These are phyloP conservation scores for Osmanthus fragrans DNA, from an alignment of 257 asterid genomes.

Conservation along the genomic window DNA sequence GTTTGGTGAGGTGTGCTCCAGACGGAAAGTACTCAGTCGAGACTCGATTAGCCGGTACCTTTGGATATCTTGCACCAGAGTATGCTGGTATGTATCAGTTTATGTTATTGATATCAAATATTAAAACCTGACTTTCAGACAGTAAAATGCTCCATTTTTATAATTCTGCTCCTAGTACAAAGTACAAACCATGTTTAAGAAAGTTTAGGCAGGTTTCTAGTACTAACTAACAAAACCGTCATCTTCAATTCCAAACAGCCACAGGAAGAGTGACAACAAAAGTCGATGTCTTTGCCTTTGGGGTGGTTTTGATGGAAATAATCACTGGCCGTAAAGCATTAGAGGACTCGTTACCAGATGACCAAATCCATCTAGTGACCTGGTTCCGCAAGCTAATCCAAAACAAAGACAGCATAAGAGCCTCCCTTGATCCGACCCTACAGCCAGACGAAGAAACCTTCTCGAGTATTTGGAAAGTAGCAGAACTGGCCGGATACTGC, in stretches of 20 bases:
- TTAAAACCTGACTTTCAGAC: too few species aligned
- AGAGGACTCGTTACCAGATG: conserved; percentile 68
- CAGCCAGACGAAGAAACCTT: conserved; percentile 51
- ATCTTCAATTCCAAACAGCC: conserved; percentile 41
- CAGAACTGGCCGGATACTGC: conserved; percentile 81
- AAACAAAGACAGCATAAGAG: conserved; percentile 44
- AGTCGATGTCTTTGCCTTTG: conserved; percentile 81
- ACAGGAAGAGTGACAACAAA: conserved; percentile 87
- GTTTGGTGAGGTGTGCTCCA: conserved; percentile 77
- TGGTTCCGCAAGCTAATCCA: conserved; percentile 61
- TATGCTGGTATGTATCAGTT: conserved; percentile 61
- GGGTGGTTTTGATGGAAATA: conserved; percentile 87
- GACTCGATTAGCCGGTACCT: conserved; percentile 86
- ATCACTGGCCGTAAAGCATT: conserved; percentile 71
- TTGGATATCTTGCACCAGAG: conserved; percentile 97
- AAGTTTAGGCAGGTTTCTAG: not conserved
- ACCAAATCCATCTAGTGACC: conserved; percentile 56
- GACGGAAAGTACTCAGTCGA: conserved; percentile 60
- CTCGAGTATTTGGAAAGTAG: conserved; percentile 53
- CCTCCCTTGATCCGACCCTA: conserved; percentile 50
- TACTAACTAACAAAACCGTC: not conserved
- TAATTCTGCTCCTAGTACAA: not conserved
- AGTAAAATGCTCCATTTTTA: not conserved
- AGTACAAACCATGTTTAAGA: not conserved
- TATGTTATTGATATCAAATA: not conserved